Conservation (phyloP, 2,329 filamentous ascomycete species). For the Fusarium austroafricanum region DNA sequence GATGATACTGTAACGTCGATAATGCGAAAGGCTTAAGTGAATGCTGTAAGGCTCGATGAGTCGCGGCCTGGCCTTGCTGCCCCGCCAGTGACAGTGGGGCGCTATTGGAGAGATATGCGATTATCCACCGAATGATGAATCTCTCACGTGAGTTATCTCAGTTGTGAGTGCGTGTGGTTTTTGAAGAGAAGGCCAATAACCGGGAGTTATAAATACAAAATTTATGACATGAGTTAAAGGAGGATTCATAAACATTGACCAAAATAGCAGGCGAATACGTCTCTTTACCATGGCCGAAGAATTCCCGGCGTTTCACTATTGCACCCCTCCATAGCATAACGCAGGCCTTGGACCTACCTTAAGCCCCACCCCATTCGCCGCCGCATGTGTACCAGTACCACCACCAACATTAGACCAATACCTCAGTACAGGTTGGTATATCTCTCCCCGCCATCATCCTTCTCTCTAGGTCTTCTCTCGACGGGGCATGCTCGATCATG, state of each 20-base stretch:
- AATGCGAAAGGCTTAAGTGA: constrained; percentile 25
- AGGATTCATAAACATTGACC: not conserved
- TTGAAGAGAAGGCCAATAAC: not conserved
- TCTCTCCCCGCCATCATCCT: constrained; percentile 35
- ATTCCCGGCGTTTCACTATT: constrained; percentile 48
- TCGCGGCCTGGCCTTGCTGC: constrained; percentile 42
- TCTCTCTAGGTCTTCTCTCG: constrained; percentile 32
- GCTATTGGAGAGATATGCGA: constrained; percentile 44
- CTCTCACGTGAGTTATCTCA: constrained; percentile 26
- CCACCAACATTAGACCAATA: constrained; percentile 15
- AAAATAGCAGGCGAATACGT: constrained; percentile 1
- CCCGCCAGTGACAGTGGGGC: constrained; percentile 46
- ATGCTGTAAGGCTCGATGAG: constrained; percentile 44
- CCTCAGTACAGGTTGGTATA: constrained; percentile 41
- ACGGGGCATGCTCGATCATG: constrained; percentile 52
- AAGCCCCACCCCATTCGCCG: constrained; percentile 47
- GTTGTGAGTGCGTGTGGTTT: not conserved
- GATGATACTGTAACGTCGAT: constrained; percentile 36
- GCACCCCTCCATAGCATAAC: constrained; percentile 44
- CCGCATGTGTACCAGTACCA: constrained; percentile 36
- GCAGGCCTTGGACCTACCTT: constrained; percentile 8
- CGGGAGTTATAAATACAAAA: not conserved
- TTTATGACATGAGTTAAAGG: not conserved
- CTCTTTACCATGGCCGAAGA: constrained; percentile 39
- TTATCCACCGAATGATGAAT: constrained; percentile 42